These are phyloP conservation scores for Dendrobium chrysotoxum DNA, from an alignment of 106 monocot species.

Conservation along the genomic window DNA sequence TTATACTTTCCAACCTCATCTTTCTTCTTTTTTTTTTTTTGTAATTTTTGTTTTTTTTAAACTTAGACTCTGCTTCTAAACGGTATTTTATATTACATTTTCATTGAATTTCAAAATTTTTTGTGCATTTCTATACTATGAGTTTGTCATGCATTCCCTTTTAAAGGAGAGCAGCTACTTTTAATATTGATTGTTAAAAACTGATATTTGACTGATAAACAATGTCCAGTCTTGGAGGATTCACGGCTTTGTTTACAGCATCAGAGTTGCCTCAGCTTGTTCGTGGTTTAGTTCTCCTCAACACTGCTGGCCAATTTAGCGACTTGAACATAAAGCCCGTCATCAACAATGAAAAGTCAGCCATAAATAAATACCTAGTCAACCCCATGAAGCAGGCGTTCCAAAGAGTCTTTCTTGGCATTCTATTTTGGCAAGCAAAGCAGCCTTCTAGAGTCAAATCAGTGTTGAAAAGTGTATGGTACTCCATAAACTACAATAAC, in stretches of 20 bases:
- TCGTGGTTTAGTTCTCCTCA: constrained; percentile 66
- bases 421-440: constrained; percentile 96
- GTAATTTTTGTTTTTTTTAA: not conserved
- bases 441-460: constrained; percentile 79
- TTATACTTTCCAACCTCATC: not conserved
- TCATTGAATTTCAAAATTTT: not conserved
- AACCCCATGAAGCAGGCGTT: constrained; percentile 76
- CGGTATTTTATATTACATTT: not conserved
- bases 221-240: constrained; percentile 83
- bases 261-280: constrained; percentile 53
- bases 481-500: constrained; percentile 8
- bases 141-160: not conserved
- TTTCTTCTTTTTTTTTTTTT: not conserved
- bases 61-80: not conserved
- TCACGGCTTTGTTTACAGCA: constrained; percentile 81
- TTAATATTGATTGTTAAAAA: not conserved
- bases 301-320: constrained; percentile 93
- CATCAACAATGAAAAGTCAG: constrained; percentile 22
- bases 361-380: constrained; percentile 41
- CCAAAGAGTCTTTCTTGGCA: constrained; percentile 62
- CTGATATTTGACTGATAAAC: constrained; percentile 4
- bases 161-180: not conserved
- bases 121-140: not conserved
- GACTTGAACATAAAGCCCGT: constrained; percentile 20
- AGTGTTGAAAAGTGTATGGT: constrained; percentile 77